Base-by-base conservation (phyloP, 441 rosid species). In the Flueggea neowawraea region DNA sequence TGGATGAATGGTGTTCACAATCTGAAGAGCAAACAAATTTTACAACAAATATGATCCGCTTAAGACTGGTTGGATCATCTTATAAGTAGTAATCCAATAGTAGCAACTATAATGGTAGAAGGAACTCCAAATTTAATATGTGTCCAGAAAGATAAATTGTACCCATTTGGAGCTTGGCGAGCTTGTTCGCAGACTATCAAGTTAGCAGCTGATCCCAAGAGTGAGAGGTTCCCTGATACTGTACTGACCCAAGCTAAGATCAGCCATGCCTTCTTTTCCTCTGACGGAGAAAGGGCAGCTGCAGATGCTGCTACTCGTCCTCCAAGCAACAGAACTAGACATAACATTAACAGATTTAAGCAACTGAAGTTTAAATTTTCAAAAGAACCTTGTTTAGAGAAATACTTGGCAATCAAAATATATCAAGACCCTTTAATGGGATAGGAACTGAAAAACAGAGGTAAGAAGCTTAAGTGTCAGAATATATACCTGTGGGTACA, bases 161-260 rank as follows among this genome's bases (percentile, higher is more conserved):
- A 85, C 0, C 83, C 85, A 12, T 67, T 62, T 10, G 82, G 83
- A 55, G 87, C 78, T 8, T 85, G 70, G 12, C 80, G 78, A 64
- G 98, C 97, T 82, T 88, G 95, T 68, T 93, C 98, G 15, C 98
- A 85, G 39, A 90, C 93, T 48, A 90, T 90, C 82, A 90, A 69
- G 73, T 90, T 93, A 6, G 96, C 96, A 0, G 97, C 92, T 16
- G 92, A 88, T 4, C 95, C 97, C 22, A 86, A 51, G 31, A 90
- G 79, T 0, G 97, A 80, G 47, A 90, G 74, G 79, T 90, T 93
- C 13, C 97, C 96, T 0, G 91, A 87, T 14, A 90, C 83, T 0
- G 92, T 82, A 69, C 97, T 88, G 33, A 85, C 97, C 96, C 97
- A 88, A 0, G 96, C 90, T 60, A 89, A 73, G 52, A 89, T 64